Conservation (phyloP, 2,329 filamentous ascomycete genomes). For the Cladophialophora exuberans region DNA sequence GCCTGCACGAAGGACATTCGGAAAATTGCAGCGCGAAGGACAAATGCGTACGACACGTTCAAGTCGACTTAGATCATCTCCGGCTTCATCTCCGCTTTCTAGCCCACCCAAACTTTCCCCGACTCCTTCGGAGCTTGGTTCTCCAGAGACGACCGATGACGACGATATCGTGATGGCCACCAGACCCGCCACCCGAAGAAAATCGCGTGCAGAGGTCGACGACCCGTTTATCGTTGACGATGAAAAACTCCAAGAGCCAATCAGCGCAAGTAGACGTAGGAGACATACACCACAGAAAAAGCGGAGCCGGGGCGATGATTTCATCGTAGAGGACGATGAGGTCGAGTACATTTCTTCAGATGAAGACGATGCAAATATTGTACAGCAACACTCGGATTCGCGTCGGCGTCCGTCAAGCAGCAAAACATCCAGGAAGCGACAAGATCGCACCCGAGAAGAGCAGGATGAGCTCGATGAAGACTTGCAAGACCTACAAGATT, state of each 20-base stretch:
- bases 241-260: constrained; percentile 26
- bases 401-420: constrained; percentile 1
- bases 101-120: background rate
- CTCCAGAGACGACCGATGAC: constrained; percentile 38
- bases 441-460: constrained; percentile 35
- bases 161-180: constrained; percentile 33
- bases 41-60: background rate
- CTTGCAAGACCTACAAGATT: constrained; percentile 49
- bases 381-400: background rate
- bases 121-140: constrained; percentile 29
- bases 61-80: background rate
- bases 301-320: constrained; percentile 34
- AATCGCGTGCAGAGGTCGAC: constrained; percentile 31
- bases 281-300: constrained; percentile 34
- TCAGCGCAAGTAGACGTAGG: too few relatives aligned
- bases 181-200: constrained; percentile 19
- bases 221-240: constrained; percentile 35
- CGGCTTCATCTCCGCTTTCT: background rate
- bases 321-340: constrained; percentile 35
- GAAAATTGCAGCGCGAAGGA: constrained; percentile 10
- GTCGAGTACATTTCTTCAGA: constrained; percentile 30
- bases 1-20: constrained; percentile 9
- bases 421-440: constrained; percentile 9
- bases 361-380: constrained; percentile 12
- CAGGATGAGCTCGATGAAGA: constrained; percentile 50